Evolutionary conservation across 179 eudicot genomes (phyloP), one percentile per base, ranked within the genome.

Genomic region (Spinacia oleracea): DNA sequence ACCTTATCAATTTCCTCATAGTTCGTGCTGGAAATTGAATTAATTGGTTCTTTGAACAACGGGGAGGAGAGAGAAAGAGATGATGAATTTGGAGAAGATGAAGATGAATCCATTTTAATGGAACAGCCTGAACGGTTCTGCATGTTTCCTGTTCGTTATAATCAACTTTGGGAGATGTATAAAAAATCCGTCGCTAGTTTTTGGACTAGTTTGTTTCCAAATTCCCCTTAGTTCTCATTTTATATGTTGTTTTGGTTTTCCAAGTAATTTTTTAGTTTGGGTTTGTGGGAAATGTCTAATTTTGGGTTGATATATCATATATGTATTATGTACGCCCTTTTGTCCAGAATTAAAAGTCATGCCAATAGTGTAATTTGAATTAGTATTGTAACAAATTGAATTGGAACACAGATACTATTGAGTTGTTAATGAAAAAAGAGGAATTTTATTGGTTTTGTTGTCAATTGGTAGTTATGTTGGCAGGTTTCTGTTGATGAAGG

Each of bases 101-200:
- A 55, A 83, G 84, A 77, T 74, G 83, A 73, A 89, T 89, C 95
- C 74, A 85, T 89, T 8, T 77, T 89, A 67, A 80, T 70, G 85
- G 88, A 87, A 79, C 85, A 88, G 64, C 70, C 86, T 9, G 82
- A 89, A 72, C 84, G 89, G 67, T 89, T 86, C 42, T 85, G 91
- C 66, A 91, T 91, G 92, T 87, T 91, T 35, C 95, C 95, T 55
- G 79, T 91, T 76, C 81, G 82, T 58, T 89, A 89, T 60, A 84
- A 86, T 51, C 92, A 89, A 77, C 79, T 91, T 27, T 91, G 93
- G 96, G 93, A 91, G 82, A 91, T 91, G 93, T 91, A 90, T 70
- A 91, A 91, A 82, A 91, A 91, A 70, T 85, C 93, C 29, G 73
- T 74, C 50, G 93, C 96, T 70, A 88, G 92, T 77, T 91, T 91